phyloP scores from a whole-genome alignment of 2,329 filamentous ascomycete genomes.

The Fusarium liriodendri region DNA sequence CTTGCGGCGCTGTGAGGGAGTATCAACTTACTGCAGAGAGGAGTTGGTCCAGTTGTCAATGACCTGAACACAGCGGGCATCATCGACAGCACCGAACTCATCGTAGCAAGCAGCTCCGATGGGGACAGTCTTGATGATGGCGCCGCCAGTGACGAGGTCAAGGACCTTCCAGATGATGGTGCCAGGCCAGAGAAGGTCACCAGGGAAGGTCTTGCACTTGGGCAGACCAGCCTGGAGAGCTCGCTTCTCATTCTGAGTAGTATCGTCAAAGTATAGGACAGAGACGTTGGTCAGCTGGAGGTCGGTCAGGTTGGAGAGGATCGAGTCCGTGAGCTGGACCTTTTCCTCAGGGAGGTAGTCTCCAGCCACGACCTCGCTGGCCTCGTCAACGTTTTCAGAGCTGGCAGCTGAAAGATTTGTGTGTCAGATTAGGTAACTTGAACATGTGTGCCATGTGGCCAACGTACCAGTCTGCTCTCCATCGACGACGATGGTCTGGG shows the following conservation, averaged over 20 bases:
- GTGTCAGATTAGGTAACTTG: background rate
- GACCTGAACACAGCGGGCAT: conserved; percentile 43
- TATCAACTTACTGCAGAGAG: conserved; percentile 29
- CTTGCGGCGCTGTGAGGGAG: background rate
- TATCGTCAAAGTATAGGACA: conserved; percentile 25
- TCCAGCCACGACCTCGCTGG: conserved; percentile 25
- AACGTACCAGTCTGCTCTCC: conserved; percentile 21
- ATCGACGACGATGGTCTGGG: conserved; percentile 28
- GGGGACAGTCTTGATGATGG: conserved; percentile 49
- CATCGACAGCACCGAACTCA: conserved; percentile 39
- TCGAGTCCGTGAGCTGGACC: conserved; percentile 31
- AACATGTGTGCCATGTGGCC: background rate
- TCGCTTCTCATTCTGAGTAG: background rate
- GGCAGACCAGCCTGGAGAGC: background rate
- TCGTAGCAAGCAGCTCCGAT: conserved; percentile 48
- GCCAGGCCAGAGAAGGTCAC: conserved; percentile 47
- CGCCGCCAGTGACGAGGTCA: conserved; percentile 47
- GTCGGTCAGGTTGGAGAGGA: conserved; percentile 23
- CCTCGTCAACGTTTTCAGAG: conserved; percentile 3
- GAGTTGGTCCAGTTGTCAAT: conserved; percentile 44
- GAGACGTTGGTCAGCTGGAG: conserved; percentile 25
- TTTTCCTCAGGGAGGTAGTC: conserved; percentile 30
- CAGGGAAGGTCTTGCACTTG: conserved; percentile 50
- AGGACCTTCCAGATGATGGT: conserved; percentile 48
- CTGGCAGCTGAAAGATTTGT: conserved; percentile 11